Percentiles rank a stretch among this genome's conserved stretches.
phyloP scores from a whole-genome alignment of 768 basidiomycete genomes.

The Pseudohyphozyma bogoriensis region DNA sequence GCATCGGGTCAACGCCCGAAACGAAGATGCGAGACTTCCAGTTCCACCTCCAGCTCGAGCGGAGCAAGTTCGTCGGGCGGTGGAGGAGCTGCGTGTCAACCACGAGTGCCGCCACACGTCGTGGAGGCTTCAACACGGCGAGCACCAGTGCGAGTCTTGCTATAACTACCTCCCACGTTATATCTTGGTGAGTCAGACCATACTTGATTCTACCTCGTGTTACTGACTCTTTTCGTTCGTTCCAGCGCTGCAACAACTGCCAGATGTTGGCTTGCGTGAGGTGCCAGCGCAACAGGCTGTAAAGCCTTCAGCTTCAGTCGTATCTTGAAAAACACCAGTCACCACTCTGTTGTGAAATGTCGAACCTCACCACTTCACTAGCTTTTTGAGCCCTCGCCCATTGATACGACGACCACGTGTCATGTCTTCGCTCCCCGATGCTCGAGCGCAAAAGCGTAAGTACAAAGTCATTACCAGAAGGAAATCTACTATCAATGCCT shows the following conservation, averaged over 20 bases:
- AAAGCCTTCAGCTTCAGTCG: too few relatives aligned
- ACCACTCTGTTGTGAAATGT: too few relatives aligned
- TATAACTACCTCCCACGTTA: conserved; percentile 41
- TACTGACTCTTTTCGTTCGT: background rate
- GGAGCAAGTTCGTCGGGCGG: conserved; percentile 36
- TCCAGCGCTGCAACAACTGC: conserved; percentile 1
- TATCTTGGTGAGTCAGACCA: conserved; percentile 45
- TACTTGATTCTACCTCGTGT: background rate
- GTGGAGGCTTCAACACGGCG: conserved; percentile 46
- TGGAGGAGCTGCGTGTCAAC: conserved; percentile 44
- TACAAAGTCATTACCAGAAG: too few relatives aligned
- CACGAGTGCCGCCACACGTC: conserved; percentile 48
- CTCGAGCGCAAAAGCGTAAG: too few relatives aligned
- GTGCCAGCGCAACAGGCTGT: conserved; percentile 4
- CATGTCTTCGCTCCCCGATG: too few relatives aligned
- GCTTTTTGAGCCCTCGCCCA: too few relatives aligned
- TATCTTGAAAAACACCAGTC: too few relatives aligned
- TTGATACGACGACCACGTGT: too few relatives aligned
- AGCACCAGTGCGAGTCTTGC: conserved; percentile 47
- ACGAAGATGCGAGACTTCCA: conserved; percentile 2
- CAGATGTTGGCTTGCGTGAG: background rate
- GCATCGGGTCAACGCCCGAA: conserved; percentile 36
- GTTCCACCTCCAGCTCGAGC: conserved; percentile 2
- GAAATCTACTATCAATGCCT: too few relatives aligned
- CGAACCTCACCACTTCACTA: too few relatives aligned